Percentiles rank a stretch among this genome's conserved stretches.
Conservation (phyloP, 495 filamentous ascomycete species). For the Pseudotulostoma volvatum region DNA sequence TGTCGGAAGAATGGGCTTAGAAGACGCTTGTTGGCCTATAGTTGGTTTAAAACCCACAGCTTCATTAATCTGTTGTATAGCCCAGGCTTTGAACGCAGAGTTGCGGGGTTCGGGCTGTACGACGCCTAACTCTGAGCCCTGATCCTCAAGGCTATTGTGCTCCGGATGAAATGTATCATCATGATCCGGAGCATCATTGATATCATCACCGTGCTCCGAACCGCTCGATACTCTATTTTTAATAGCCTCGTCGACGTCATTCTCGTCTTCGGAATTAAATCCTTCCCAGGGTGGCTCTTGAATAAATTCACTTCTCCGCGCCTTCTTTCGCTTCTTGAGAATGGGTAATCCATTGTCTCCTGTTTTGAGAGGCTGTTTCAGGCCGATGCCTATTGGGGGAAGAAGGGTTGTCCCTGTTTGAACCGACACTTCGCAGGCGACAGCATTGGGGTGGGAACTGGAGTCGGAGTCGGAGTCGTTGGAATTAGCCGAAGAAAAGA, state of each 20-base stretch:
- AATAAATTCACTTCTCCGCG: constrained; percentile 18
- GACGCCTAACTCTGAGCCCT: no score
- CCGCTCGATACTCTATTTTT: background rate
- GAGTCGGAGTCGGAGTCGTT: constrained; percentile 23
- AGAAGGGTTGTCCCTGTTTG: constrained; percentile 5
- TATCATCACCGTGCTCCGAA: constrained; percentile 15
- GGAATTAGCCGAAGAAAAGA: constrained; percentile 19
- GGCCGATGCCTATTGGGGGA: constrained; percentile 46
- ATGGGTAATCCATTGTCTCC: constrained; percentile 64
- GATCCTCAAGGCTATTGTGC: constrained; percentile 16
- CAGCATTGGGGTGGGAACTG: constrained; percentile 6
- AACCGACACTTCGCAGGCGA: background rate
- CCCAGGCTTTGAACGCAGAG: constrained; percentile 91
- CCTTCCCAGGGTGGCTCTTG: constrained; percentile 44
- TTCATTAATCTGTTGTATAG: constrained; percentile 67
- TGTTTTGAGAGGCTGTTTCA: constrained; percentile 72
- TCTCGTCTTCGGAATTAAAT: constrained; percentile 31
- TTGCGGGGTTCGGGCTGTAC: constrained; percentile 25
- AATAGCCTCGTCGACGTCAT: constrained; percentile 4
- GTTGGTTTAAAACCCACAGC: constrained; percentile 45
- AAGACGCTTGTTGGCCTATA: constrained; percentile 16
- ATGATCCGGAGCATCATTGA: background rate
- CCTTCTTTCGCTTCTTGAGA: constrained; percentile 49
- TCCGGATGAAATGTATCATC: constrained; percentile 11
- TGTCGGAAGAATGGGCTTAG: constrained; percentile 5